Evolutionary conservation across 331 rosid genomes (phyloP), one percentile per base, ranked within the genome.

Genomic region (Quercus tomentella): DNA sequence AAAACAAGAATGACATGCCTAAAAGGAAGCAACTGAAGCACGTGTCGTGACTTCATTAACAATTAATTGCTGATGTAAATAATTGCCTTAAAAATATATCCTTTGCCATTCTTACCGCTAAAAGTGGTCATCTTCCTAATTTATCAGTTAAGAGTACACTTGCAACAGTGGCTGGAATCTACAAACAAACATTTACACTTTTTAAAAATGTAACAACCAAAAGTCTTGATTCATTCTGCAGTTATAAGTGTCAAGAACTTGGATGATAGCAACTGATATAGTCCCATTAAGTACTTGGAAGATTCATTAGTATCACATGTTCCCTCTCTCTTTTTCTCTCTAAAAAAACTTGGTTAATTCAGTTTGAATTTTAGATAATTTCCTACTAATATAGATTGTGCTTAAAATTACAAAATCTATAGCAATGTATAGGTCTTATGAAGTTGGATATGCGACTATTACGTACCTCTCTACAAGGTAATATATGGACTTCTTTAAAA

Each of bases 1-100:
- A 71, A 55, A 82, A 45, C 22, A 33, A 74, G 75, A 87, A 84
- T 16, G 87, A 79, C 70, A 65, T 30, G 71, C 71, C 71, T 31
- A 65, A 43, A 65, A 65, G 71, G n/a, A 31, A 18, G 71, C 45
- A 65, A 30, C 71, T 65, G 12, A 65, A 65, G 49, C 71, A 65
- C 71, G 31, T 65, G 6, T 43, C 25, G 23, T 16, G 4, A 65
- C 5, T 65, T 17, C 20, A 65, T 10, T 30, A 18, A 2, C 45
- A 65, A 16, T 17, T 8, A 65, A 28, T 26, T 12, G 7, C 28
- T 16, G n/a, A 28, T 26, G 11, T 26, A 63, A 25, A 63, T 17
- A 2, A 43, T 26, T 3, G 15, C 70, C 6, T 63, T 25, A 43
- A 4, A 31, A 6, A 65, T 16, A 43, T 30, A 65, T 31, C 11